Conservation (phyloP, 2,329 filamentous ascomycete species). For the Calonectria naviculata region DNA sequence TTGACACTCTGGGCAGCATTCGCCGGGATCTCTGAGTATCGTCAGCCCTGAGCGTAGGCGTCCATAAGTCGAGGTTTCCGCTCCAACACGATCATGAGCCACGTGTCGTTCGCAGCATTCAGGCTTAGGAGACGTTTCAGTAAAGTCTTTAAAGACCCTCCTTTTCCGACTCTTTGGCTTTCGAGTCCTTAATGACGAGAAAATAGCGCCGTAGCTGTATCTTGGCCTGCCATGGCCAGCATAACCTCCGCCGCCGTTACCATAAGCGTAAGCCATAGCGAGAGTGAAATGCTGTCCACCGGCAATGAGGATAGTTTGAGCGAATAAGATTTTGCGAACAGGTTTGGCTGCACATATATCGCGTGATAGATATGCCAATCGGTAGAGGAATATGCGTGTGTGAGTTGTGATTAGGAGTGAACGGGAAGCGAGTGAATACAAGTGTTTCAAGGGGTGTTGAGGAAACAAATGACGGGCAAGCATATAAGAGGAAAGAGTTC, state of each 20-base stretch:
- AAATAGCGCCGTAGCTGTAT: constrained; percentile 10
- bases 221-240: not conserved
- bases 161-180: not conserved
- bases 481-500: not conserved
- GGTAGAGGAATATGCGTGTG: not conserved
- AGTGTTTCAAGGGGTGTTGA: not conserved
- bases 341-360: not conserved
- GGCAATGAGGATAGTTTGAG: not conserved
- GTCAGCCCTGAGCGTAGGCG: constrained; percentile 12
- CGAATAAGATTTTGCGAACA: not conserved
- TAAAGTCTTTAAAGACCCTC: not conserved
- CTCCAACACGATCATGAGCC: not conserved
- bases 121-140: not conserved
- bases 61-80: not conserved
- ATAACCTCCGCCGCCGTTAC: not conserved
- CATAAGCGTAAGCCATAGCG: constrained; percentile 6
- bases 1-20: not conserved
- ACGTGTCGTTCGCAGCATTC: not conserved
- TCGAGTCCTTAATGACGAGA: not conserved
- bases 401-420: not conserved
- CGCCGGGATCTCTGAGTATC: not conserved
- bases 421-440: not conserved
- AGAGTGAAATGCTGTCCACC: not conserved
- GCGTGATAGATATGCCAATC: not conserved
- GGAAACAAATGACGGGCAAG: not conserved